Evolutionary conservation across 305 asterid genomes (phyloP), one percentile per base, ranked within the genome.

Genomic region (Nicotiana rustica): DNA sequence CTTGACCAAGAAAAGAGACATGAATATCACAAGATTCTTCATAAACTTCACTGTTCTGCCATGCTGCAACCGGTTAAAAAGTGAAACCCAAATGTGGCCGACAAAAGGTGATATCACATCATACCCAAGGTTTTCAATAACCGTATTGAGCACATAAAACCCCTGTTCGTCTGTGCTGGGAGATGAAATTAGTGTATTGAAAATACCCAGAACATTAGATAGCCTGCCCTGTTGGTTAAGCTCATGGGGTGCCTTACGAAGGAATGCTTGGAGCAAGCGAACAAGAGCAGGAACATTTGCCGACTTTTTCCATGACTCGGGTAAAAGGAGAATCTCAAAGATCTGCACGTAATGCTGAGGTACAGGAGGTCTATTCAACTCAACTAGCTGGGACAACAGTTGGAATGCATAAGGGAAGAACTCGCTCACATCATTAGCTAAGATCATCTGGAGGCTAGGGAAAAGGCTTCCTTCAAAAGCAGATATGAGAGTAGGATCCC

Each of bases 341-440:
- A 96, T 92, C 84, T 91, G 92, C 93, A 91, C 87, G 83, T 96
- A 96, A 86, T 87, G 90, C 77, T 85, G 92, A 1, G 97, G 97
- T n/a, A 90, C 85, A 35, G 94, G 96, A 78, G 93, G 83, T 77
- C 82, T 85, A 83, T 92, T 94, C 86, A 91, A 88, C 85, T 93
- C 99, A 88, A 96, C 98, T 67, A 96, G 98, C 93, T 91, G 98
- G 77, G 99, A 97, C 80, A 96, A 93, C 81, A 96, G 92, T 87
- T 96, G 97, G 87, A 94, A 96, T 66, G 97, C 95, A 83, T 96
- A 93, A 77, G 99, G 98, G 82, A 92, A 92, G 89, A 94, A 94
- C 88, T 96, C 99, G 0, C 90, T 91, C 71, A 94, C 86, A 85
- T 94, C 98, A 86, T 86, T 89, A 21, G 90, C 85, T 78, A 96